phyloP scores from a whole-genome alignment of 768 basidiomycete species.

The Hortiboletus campestris region DNA sequence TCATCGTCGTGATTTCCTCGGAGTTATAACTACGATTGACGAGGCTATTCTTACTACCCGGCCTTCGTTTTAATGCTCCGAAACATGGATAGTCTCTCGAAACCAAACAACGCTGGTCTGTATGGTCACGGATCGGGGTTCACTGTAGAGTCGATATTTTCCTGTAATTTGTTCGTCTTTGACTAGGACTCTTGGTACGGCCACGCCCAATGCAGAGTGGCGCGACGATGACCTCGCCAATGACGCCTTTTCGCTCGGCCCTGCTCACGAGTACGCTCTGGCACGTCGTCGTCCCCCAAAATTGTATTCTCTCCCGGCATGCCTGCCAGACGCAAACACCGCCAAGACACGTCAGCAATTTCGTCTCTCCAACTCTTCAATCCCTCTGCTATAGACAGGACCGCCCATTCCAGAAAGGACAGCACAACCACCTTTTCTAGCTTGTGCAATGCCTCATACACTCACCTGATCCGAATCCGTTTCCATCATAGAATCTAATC shows the following conservation, averaged over 20 bases:
- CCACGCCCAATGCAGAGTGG: constrained; percentile 1
- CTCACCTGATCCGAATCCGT: no score
- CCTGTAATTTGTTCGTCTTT: not conserved
- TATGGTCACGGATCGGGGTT: constrained; percentile 21
- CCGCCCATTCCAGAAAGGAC: no score
- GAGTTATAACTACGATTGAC: constrained; percentile 86
- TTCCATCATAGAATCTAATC: no score
- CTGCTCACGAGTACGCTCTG: constrained; percentile 43
- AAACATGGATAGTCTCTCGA: constrained; percentile 57
- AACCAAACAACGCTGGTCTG: constrained; percentile 55
- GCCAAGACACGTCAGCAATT: constrained; percentile 1
- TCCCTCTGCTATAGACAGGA: no score
- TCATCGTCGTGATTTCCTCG: constrained; percentile 36
- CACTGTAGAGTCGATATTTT: constrained; percentile 34
- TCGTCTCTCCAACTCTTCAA: no score
- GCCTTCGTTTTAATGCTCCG: constrained; percentile 84
- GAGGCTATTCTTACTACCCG: constrained; percentile 55
- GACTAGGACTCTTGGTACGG: no score
- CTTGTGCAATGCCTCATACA: no score
- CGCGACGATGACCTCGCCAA: constrained; percentile 30
- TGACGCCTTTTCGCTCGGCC: constrained; percentile 36
- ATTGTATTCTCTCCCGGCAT: constrained; percentile 41
- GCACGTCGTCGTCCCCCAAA: constrained; percentile 24
- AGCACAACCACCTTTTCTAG: no score
- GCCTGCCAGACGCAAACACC: constrained; percentile 27